Evolutionary conservation across 305 asterid species (phyloP).

Genomic region (Rubia peregrina): DNA sequence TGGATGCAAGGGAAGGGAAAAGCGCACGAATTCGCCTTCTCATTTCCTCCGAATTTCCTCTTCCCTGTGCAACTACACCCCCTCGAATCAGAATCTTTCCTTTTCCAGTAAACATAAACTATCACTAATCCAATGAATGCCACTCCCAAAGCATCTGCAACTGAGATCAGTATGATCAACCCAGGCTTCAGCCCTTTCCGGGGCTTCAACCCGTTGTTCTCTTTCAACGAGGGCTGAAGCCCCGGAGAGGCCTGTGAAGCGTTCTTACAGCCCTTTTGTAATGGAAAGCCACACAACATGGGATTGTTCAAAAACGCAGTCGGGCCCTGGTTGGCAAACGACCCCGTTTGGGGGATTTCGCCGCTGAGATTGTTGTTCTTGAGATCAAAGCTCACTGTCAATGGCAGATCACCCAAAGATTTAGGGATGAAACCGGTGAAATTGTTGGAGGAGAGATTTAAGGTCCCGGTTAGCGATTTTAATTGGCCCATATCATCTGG

Average conservation of each 20-base stretch:
- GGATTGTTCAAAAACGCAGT: constrained; percentile 83
- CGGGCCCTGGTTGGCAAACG: constrained; percentile 87
- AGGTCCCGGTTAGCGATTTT: constrained; percentile 68
- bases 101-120: constrained; percentile 72
- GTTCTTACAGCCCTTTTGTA: constrained; percentile 63
- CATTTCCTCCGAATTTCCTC: constrained; percentile 70
- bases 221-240: constrained; percentile 25
- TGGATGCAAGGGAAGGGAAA: constrained; percentile 59
- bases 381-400: constrained; percentile 85
- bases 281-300: constrained; percentile 76
- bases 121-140: constrained; percentile 63
- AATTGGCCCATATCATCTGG: constrained; percentile 78
- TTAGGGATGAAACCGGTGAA: constrained; percentile 65
- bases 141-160: constrained; percentile 74
- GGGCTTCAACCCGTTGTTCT: constrained; percentile 19
- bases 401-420: constrained; percentile 64
- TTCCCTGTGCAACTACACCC: constrained; percentile 94
- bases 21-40: constrained; percentile 34
- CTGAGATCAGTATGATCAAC: constrained; percentile 58
- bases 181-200: constrained; percentile 70
- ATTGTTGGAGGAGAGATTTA: constrained; percentile 71
- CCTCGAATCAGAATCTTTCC: constrained; percentile 71
- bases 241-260: constrained; percentile 34
- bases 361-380: constrained; percentile 67
- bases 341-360: constrained; percentile 84